phyloP scores from a whole-genome alignment of 257 asterid species.

The Apocynum venetum region DNA sequence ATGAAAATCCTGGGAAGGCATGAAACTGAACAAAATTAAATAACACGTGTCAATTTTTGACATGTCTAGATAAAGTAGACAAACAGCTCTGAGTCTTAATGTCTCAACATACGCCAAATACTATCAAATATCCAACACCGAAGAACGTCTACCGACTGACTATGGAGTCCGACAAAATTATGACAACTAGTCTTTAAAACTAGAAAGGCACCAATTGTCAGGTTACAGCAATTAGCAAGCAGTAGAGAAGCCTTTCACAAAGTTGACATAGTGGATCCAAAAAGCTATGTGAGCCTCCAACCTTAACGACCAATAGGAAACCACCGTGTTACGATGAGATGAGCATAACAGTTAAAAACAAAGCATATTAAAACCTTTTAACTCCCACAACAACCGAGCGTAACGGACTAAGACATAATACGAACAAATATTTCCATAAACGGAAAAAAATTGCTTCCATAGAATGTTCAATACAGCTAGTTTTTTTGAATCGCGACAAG shows the following conservation, averaged over 20 bases:
- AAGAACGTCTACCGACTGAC: background rate
- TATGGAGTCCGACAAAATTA: conserved; percentile 6
- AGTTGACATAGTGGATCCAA: background rate
- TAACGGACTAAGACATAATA: background rate
- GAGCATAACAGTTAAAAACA: background rate
- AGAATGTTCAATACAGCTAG: background rate
- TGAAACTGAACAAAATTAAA: background rate
- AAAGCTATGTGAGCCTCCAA: background rate
- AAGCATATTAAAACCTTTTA: background rate
- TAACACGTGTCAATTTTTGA: background rate
- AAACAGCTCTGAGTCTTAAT: background rate
- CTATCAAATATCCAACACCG: background rate
- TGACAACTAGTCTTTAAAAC: background rate
- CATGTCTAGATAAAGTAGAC: background rate
- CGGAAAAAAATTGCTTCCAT: background rate
- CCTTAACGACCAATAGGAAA: background rate
- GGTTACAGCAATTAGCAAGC: background rate
- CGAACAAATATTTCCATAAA: background rate
- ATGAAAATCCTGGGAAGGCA: background rate
- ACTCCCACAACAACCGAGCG: background rate
- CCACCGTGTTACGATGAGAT: background rate
- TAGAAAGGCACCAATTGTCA: background rate
- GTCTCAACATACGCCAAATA: background rate
- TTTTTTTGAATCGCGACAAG: background rate
- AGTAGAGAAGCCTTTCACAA: background rate